A percentile compares a stretch with the other conserved stretches of the same genome.
Conservation (phyloP, 352 stramenopile genomes). For the Phytophthora podocarpi region DNA sequence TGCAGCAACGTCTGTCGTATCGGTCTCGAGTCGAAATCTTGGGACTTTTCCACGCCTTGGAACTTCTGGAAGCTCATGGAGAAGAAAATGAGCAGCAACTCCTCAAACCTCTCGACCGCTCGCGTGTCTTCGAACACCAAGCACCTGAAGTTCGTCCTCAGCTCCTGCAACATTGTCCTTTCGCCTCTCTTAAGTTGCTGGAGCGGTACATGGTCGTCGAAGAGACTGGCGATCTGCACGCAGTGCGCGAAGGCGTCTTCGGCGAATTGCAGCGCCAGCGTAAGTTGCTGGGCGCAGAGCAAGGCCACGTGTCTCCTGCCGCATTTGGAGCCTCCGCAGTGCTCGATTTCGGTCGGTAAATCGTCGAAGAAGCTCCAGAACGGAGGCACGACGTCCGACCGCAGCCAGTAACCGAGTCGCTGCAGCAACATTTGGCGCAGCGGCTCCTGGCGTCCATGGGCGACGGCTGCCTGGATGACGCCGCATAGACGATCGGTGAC, state of each 20-base stretch:
- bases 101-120: slow-evolving; percentile 51
- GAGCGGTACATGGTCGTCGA: slow-evolving; percentile 35
- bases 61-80: slow-evolving; percentile 80
- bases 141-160: slow-evolving; percentile 52
- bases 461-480: slow-evolving; percentile 45
- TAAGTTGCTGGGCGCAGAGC: slow-evolving; percentile 69
- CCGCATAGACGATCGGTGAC: slow-evolving; percentile 29
- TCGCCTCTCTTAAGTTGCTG: slow-evolving; percentile 5
- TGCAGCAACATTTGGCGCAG: slow-evolving; percentile 68
- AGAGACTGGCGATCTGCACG: slow-evolving; percentile 65
- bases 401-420: slow-evolving; percentile 67
- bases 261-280: slow-evolving; percentile 71
- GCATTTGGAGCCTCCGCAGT: slow-evolving; percentile 17
- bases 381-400: slow-evolving; percentile 56
- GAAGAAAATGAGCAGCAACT: slow-evolving; percentile 71
- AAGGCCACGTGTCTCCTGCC: slow-evolving; percentile 42
- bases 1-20: slow-evolving; percentile 60
- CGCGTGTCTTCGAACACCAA: slow-evolving; percentile 58
- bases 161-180: slow-evolving; percentile 53
- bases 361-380: slow-evolving; percentile 73
- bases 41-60: slow-evolving; percentile 53
- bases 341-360: slow-evolving; percentile 11
- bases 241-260: slow-evolving; percentile 75
- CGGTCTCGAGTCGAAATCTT: slow-evolving; percentile 51
- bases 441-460: slow-evolving; percentile 39